A percentile compares a stretch with the other conserved stretches of the same genome.
These are phyloP conservation scores for Priceomyces fermenticarens DNA, from an alignment of 805 yeast species.

Conservation along the genomic window DNA sequence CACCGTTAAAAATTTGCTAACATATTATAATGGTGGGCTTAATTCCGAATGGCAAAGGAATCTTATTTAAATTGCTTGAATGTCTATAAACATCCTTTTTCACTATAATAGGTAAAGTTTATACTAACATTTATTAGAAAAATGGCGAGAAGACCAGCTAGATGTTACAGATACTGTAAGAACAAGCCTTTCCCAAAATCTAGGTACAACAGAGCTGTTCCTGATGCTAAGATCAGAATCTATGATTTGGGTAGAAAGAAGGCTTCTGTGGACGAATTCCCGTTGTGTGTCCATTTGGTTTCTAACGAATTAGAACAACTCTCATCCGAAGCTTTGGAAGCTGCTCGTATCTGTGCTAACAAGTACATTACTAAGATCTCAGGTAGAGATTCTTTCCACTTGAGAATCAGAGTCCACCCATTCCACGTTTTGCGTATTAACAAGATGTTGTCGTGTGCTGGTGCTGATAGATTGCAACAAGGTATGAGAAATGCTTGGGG, in stretches of 20 bases:
- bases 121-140: slow-evolving; percentile 42
- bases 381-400: slow-evolving; percentile 99
- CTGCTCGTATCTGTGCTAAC: slow-evolving; percentile 99
- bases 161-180: slow-evolving; percentile 99
- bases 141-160: slow-evolving; percentile 99
- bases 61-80: no score
- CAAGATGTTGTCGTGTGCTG: slow-evolving; percentile 99
- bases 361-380: slow-evolving; percentile 96
- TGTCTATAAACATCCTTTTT: neutral
- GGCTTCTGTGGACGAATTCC: slow-evolving; percentile 99
- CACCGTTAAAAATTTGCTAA: neutral
- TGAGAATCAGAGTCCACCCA: slow-evolving; percentile 99
- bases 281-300: slow-evolving; percentile 98
- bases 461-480: slow-evolving; percentile 99
- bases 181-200: slow-evolving; percentile 99
- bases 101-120: slow-evolving; percentile 1
- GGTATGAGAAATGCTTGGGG: slow-evolving; percentile 99
- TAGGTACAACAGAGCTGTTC: slow-evolving; percentile 99
- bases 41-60: no score
- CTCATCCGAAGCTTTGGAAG: slow-evolving; percentile 99
- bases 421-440: slow-evolving; percentile 99
- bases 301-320: slow-evolving; percentile 99
- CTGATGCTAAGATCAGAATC: slow-evolving; percentile 99
- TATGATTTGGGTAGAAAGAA: slow-evolving; percentile 99
- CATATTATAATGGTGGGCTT: no score